Conservation (phyloP, 1,284 basidiomycete species). For the Puccinia hordei region DNA sequence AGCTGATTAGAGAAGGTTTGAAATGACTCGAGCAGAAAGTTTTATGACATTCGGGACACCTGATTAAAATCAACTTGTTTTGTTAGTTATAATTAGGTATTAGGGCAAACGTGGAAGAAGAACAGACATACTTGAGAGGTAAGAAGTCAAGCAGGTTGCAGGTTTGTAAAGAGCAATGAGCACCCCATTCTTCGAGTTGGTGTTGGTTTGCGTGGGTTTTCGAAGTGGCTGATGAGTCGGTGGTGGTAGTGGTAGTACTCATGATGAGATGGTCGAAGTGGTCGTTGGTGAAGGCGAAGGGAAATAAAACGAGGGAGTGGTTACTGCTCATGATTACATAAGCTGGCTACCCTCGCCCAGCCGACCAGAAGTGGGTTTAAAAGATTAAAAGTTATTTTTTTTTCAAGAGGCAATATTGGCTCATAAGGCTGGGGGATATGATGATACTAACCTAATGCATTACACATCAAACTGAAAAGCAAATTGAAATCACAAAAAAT, state of each 20-base stretch:
- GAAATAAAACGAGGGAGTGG: no score
- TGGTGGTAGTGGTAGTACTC: background rate
- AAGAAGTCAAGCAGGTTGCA: slow-evolving; percentile 50
- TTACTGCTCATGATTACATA: background rate
- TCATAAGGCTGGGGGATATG: no score
- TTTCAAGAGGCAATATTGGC: no score
- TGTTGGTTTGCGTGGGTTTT: slow-evolving; percentile 9
- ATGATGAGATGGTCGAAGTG: background rate
- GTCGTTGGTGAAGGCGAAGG: background rate
- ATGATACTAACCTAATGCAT: no score
- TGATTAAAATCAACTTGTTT: background rate
- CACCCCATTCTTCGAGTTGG: slow-evolving; percentile 50
- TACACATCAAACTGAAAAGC: no score
- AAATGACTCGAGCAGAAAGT: slow-evolving; percentile 48
- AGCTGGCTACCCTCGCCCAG: no score
- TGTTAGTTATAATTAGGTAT: background rate
- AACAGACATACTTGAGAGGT: slow-evolving; percentile 35
- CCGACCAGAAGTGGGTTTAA: no score
- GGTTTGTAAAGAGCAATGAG: slow-evolving; percentile 44
- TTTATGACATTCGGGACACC: slow-evolving; percentile 46
- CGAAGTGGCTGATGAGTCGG: background rate
- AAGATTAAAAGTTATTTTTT: no score
- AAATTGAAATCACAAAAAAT: no score
- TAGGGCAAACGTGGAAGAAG: background rate
- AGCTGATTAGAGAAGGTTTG: slow-evolving; percentile 31